Base-by-base conservation (phyloP, 2,329 filamentous ascomycete genomes). In the Aspergillus awamori region DNA sequence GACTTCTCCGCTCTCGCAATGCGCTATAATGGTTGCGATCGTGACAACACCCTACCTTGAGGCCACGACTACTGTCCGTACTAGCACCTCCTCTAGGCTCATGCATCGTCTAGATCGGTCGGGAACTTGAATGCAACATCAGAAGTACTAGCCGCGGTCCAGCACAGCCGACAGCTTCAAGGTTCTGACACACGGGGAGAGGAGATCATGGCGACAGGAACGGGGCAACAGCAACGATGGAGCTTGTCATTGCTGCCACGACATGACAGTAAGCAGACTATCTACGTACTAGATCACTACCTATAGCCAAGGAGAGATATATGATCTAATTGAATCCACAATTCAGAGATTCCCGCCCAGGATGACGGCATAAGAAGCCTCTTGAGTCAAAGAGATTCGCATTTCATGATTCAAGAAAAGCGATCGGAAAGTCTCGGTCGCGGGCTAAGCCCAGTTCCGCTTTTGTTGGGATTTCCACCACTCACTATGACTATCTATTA, bases 381-480 rank as follows among this genome's bases (percentile, higher is more conserved):
- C 10, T 36, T 13, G 33, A 36, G 33, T 36, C 11, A 5, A 36
- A 15, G 33, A 11, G 33, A 36, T 36, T 36, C 33, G 33, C 33
- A 13, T 11, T 36, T 36, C 33, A 13, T 36, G 33, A 36, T 36
- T 36, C 33, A 36, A 36, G 33, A 36, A 36, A 36, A 13, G 10
- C 10, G 33, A 36, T 36, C 11, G 33, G 33, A 36, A 36, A 36
- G 33, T 36, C 33, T 43, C 10, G 39, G 39, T 43, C 39, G 39
- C 39, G 6, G 39, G 39, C 39, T 22, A 45, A 58, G 39, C 49
- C 30, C 57, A 58, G 48, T 45, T 53, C 57, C 36, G 48, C 13
- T 53, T 58, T 53, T 57, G 26, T 62, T 60, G 60, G 54, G 54
- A 57, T 48, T 30, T 28, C 54, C 54, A 57, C 28, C 53, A 15